Percentiles rank a stretch among this genome's conserved stretches.
phyloP scores from a whole-genome alignment of 352 stramenopile species.

The Phytophthora foliorum region DNA sequence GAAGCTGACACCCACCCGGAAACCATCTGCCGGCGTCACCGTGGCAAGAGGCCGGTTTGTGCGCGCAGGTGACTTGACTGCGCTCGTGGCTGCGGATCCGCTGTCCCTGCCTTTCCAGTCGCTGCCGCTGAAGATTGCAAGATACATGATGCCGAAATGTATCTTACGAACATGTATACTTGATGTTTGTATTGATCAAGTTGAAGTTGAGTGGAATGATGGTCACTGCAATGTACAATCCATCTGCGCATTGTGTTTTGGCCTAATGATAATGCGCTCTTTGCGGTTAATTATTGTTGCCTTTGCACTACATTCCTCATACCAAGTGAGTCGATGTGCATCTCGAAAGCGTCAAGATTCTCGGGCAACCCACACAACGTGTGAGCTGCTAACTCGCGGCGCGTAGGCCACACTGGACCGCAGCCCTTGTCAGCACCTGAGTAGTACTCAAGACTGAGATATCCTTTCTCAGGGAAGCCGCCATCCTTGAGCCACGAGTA shows the following conservation, averaged over 20 bases:
- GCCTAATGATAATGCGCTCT: too few relatives aligned
- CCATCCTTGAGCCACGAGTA: constrained; percentile 85
- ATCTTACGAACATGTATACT: constrained; percentile 1
- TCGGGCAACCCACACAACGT: constrained; percentile 65
- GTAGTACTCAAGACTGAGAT: constrained; percentile 81
- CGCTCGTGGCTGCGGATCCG: constrained; percentile 40
- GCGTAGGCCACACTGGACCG: constrained; percentile 73
- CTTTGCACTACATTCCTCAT: constrained; percentile 44
- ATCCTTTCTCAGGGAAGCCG: constrained; percentile 82
- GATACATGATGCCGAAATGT: too few relatives aligned
- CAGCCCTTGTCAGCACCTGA: constrained; percentile 81
- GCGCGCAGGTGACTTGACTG: constrained; percentile 10
- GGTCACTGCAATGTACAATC: too few relatives aligned
- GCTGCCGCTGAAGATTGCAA: too few relatives aligned
- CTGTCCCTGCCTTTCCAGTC: constrained; percentile 41
- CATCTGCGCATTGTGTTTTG: too few relatives aligned
- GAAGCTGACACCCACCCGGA: constrained; percentile 35
- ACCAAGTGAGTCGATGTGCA: constrained; percentile 67
- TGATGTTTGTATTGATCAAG: constrained; percentile 10
- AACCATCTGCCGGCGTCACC: constrained; percentile 33
- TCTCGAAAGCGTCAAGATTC: constrained; percentile 53
- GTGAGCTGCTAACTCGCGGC: constrained; percentile 57
- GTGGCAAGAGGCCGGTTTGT: constrained; percentile 37
- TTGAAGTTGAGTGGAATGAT: constrained; percentile 9
- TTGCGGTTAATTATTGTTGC: constrained; percentile 14